Evolutionary conservation across 2,329 filamentous ascomycete genomes (phyloP).

Genomic region (Diaporthe helianthi): DNA sequence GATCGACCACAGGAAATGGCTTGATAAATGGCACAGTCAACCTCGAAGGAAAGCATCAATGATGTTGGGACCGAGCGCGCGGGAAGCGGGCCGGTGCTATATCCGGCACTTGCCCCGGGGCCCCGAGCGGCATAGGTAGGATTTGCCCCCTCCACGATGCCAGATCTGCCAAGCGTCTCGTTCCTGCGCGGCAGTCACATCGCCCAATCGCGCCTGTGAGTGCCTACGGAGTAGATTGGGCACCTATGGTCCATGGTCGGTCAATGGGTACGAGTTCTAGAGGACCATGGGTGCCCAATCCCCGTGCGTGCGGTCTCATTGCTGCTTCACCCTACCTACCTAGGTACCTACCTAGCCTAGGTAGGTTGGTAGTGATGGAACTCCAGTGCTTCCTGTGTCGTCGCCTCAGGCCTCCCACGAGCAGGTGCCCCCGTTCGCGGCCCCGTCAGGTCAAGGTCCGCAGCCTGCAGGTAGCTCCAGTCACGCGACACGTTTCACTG

Average conservation of each 20-base stretch:
- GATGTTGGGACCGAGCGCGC: background rate
- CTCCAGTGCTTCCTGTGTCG: background rate
- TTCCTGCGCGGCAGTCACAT: conserved; percentile 24
- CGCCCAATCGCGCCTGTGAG: conserved; percentile 1
- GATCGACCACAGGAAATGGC: background rate
- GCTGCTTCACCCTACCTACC: background rate
- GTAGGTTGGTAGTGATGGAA: no score
- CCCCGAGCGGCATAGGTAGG: conserved; percentile 3
- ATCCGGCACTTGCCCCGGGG: conserved; percentile 19
- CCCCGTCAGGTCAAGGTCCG: background rate
- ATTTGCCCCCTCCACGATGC: background rate
- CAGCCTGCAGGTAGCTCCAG: conserved; percentile 20
- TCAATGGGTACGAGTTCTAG: no score
- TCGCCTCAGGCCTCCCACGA: background rate
- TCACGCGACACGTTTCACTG: conserved; percentile 24
- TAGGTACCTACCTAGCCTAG: no score
- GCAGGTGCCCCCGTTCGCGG: conserved; percentile 1
- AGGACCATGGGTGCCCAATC: conserved; percentile 15
- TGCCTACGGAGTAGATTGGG: no score
- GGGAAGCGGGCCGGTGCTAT: conserved; percentile 3
- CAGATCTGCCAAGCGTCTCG: conserved; percentile 24
- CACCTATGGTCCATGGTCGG: no score
- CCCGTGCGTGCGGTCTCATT: conserved; percentile 24
- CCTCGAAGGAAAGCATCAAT: background rate
- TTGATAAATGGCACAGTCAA: no score